These are phyloP conservation scores for Rutstroemia sp. DNA, from an alignment of 2,329 filamentous ascomycete species.

Conservation along the genomic window DNA sequence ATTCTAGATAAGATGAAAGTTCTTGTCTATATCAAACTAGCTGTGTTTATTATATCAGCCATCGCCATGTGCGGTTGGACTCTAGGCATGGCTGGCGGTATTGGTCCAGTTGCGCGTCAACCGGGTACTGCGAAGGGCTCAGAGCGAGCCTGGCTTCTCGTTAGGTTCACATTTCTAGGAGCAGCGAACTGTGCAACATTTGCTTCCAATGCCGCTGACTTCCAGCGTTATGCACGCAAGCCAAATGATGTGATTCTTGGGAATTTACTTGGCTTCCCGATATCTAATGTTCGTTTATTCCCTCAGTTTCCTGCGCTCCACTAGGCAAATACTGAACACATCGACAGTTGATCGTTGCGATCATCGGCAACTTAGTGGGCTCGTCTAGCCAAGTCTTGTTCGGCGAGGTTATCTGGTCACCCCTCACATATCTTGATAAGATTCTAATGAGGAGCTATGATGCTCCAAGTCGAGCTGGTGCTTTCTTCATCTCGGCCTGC, in stretches of 20 bases:
- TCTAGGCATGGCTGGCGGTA: slow-evolving; percentile 29
- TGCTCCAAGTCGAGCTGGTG: slow-evolving; percentile 31
- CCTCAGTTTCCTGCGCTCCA: not conserved
- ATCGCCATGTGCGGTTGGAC: slow-evolving; percentile 36
- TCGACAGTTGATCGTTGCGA: slow-evolving; percentile 27
- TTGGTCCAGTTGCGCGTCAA: slow-evolving; percentile 25
- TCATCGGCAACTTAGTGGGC: slow-evolving; percentile 35
- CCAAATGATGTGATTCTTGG: slow-evolving; percentile 36
- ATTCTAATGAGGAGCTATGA: slow-evolving; percentile 32
- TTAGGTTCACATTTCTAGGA: slow-evolving; percentile 33
- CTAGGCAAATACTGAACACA: not conserved
- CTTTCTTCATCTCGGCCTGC: slow-evolving; percentile 35
- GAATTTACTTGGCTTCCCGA: slow-evolving; percentile 35
- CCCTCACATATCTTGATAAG: slow-evolving; percentile 31
- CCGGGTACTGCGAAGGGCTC: slow-evolving; percentile 28
- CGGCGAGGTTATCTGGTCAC: slow-evolving; percentile 32
- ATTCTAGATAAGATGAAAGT: slow-evolving; percentile 24
- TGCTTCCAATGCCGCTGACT: slow-evolving; percentile 36
- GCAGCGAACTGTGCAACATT: slow-evolving; percentile 32
- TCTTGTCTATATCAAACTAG: slow-evolving; percentile 32
- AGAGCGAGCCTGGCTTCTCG: slow-evolving; percentile 32
- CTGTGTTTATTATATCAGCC: slow-evolving; percentile 33
- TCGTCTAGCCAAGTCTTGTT: slow-evolving; percentile 28
- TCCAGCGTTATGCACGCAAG: slow-evolving; percentile 36
- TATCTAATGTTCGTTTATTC: slow-evolving; percentile 26